Evolutionary conservation across 768 basidiomycete genomes (phyloP).

Genomic region (Amanita phalloides): DNA sequence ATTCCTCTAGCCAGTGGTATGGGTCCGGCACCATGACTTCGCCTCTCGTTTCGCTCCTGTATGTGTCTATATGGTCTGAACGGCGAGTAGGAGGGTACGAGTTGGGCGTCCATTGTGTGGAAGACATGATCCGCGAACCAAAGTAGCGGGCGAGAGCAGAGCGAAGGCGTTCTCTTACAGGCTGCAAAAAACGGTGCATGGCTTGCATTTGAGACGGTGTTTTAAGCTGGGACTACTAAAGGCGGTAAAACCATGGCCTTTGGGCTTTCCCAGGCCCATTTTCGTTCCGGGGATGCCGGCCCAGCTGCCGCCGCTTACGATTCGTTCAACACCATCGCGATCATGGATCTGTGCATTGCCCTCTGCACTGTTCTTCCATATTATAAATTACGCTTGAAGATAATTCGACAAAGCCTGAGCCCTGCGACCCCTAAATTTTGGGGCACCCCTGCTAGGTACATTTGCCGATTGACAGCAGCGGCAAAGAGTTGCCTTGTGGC

Average conservation of each 20-base stretch:
- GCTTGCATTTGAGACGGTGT: constrained; percentile 5
- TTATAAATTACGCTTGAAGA: neutral
- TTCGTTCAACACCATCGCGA: neutral
- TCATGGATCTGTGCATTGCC: neutral
- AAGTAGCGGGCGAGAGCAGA: constrained; percentile 13
- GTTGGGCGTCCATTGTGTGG: constrained; percentile 43
- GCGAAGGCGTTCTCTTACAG: constrained; percentile 13
- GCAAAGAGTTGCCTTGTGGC: neutral
- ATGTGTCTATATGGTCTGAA: constrained; percentile 56
- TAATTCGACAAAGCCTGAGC: too few relatives aligned
- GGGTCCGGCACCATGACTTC: constrained; percentile 58
- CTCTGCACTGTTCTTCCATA: neutral
- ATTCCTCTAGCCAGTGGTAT: constrained; percentile 64
- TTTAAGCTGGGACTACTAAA: constrained; percentile 4
- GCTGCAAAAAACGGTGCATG: constrained; percentile 14
- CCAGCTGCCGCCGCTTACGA: constrained; percentile 1
- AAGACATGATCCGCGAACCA: constrained; percentile 20
- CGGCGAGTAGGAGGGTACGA: constrained; percentile 57
- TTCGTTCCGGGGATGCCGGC: constrained; percentile 4
- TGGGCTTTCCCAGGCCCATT: constrained; percentile 6
- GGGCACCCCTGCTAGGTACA: neutral
- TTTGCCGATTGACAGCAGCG: neutral
- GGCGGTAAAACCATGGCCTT: constrained; percentile 4
- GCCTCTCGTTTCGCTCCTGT: constrained; percentile 54
- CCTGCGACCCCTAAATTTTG: neutral